A percentile compares a stretch with the other conserved stretches of the same genome.
Conservation (phyloP, 2,329 filamentous ascomycete genomes). For the Coleophoma eucalyptorum region DNA sequence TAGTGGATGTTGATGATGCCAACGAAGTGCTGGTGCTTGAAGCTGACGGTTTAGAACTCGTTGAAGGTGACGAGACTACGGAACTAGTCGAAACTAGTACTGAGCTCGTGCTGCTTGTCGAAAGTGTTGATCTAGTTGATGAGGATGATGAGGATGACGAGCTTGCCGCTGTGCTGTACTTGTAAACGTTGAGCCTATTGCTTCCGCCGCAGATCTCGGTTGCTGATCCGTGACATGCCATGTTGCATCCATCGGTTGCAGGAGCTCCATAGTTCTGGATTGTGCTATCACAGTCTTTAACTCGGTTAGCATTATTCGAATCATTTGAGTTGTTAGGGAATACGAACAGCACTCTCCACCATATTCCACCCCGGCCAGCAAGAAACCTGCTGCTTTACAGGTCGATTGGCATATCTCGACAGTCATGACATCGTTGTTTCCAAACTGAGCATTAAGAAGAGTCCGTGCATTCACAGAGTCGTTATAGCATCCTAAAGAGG, state of each 20-base stretch:
- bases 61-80: too few relatives aligned
- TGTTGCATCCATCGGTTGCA: slow-evolving; percentile 16
- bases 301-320: too few relatives aligned
- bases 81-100: too few relatives aligned
- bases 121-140: slow-evolving; percentile 5
- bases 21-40: not conserved
- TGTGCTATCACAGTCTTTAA: slow-evolving; percentile 6
- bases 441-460: too few relatives aligned
- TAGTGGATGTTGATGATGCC: not conserved
- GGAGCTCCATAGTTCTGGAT: slow-evolving; percentile 2
- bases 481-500: too few relatives aligned
- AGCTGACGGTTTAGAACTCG: too few relatives aligned
- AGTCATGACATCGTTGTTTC: too few relatives aligned
- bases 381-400: slow-evolving; percentile 17
- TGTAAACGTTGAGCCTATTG: slow-evolving; percentile 15
- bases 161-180: slow-evolving; percentile 6
- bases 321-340: too few relatives aligned
- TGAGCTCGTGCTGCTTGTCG: slow-evolving; percentile 1
- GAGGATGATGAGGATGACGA: not conserved
- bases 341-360: slow-evolving; percentile 35
- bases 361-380: slow-evolving; percentile 35
- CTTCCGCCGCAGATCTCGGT: slow-evolving; percentile 21
- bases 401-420: too few relatives aligned
- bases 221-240: slow-evolving; percentile 20
- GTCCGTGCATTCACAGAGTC: too few relatives aligned